These are phyloP conservation scores for Boletus tomentosulus DNA, from an alignment of 768 basidiomycete genomes.

Conservation along the genomic window DNA sequence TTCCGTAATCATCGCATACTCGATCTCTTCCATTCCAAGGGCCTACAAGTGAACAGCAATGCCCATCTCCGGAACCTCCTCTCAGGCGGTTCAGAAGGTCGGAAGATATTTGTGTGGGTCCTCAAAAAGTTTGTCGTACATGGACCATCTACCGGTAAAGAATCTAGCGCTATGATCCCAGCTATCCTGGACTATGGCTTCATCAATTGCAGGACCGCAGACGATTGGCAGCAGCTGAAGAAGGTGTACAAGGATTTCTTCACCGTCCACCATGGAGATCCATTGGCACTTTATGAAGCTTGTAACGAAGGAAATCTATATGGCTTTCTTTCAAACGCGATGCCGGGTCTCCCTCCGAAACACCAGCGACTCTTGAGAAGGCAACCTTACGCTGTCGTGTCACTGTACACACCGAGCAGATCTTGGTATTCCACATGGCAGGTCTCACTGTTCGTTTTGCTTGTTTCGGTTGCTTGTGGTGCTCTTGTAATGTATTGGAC, in stretches of 20 bases:
- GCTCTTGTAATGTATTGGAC: neutral
- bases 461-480: too few species aligned
- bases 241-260: too few species aligned
- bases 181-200: constrained; percentile 10
- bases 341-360: constrained; percentile 5
- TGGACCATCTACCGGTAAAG: neutral
- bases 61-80: neutral
- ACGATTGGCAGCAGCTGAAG: too few species aligned
- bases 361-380: neutral
- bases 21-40: constrained; percentile 5
- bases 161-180: neutral
- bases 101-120: constrained; percentile 7
- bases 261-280: too few species aligned
- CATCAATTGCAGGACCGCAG: constrained; percentile 6
- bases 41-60: neutral
- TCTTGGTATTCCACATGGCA: too few species aligned
- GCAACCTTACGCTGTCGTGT: too few species aligned
- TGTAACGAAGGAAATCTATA: too few species aligned
- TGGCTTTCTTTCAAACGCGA: constrained; percentile 21
- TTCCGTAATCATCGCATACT: neutral
- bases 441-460: too few species aligned
- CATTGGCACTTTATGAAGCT: too few species aligned
- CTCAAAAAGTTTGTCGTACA: constrained; percentile 3
- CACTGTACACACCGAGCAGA: too few species aligned
- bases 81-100: neutral